Conservation (phyloP, 305 asterid genomes). For the Fraxinus platypoda region DNA sequence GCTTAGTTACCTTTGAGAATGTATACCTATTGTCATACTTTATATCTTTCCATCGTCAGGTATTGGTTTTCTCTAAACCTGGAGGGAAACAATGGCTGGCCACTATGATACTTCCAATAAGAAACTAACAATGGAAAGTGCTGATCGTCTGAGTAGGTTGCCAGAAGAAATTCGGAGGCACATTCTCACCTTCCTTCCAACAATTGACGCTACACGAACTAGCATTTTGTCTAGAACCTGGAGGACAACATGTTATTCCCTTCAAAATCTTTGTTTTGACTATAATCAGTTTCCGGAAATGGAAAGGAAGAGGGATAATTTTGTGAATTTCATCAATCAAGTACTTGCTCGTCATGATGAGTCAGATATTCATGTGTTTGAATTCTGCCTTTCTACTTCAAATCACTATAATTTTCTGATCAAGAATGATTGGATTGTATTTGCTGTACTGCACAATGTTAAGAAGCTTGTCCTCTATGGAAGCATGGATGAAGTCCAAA, state of each 20-base stretch:
- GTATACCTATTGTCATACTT: neutral
- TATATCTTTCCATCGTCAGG: neutral
- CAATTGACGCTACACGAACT: conserved; percentile 21
- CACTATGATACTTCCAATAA: neutral
- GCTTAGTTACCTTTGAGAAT: neutral
- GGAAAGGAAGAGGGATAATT: neutral
- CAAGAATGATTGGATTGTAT: conserved; percentile 11
- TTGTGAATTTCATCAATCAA: conserved; percentile 7
- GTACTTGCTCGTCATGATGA: conserved; percentile 15
- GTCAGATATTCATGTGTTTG: conserved; percentile 13
- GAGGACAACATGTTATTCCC: conserved; percentile 9
- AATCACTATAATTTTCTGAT: neutral
- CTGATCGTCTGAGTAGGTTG: neutral
- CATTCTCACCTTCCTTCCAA: neutral
- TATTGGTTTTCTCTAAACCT: neutral
- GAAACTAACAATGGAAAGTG: neutral
- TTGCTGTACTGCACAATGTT: conserved; percentile 13
- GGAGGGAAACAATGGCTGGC: neutral
- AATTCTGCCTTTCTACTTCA: conserved; percentile 1
- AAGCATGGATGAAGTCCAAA: neutral
- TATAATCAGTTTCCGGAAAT: neutral
- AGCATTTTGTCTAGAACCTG: conserved; percentile 11
- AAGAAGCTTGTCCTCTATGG: conserved; percentile 23
- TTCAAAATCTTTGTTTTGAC: conserved; percentile 9
- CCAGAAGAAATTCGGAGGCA: neutral